Evolutionary conservation across 1,139 yeast genomes (phyloP).

Genomic region (Taiozyma sp.): DNA sequence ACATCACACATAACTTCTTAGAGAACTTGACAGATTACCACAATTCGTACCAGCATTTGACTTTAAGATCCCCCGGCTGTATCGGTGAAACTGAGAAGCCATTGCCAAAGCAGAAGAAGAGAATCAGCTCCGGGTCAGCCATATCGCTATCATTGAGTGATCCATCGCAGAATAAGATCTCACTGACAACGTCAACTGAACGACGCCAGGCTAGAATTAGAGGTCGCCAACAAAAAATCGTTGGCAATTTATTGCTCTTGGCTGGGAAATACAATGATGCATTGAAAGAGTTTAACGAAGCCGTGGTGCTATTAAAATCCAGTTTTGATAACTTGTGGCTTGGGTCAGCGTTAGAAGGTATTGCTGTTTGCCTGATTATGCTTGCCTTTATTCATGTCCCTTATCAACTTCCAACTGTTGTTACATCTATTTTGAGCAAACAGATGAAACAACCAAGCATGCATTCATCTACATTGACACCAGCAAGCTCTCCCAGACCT

Average conservation of each 20-base stretch:
- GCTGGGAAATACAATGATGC: slow-evolving; percentile 81
- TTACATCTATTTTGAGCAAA: slow-evolving; percentile 27
- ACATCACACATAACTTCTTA: slow-evolving; percentile 60
- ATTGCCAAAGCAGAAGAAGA: slow-evolving; percentile 15
- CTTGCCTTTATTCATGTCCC: slow-evolving; percentile 56
- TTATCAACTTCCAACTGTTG: slow-evolving; percentile 53
- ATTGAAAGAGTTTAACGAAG: slow-evolving; percentile 64
- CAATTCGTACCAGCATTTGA: slow-evolving; percentile 64
- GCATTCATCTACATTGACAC: slow-evolving; percentile 18
- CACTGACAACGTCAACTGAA: slow-evolving; percentile 35
- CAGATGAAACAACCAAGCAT: slow-evolving; percentile 6
- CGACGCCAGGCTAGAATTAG: slow-evolving; percentile 50
- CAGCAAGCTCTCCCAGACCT: slow-evolving; percentile 36
- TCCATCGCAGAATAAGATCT: slow-evolving; percentile 23
- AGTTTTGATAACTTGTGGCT: slow-evolving; percentile 83
- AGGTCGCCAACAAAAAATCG: slow-evolving; percentile 73
- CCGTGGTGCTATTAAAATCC: slow-evolving; percentile 54
- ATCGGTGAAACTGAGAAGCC: slow-evolving; percentile 31
- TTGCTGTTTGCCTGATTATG: slow-evolving; percentile 62
- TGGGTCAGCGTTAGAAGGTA: slow-evolving; percentile 79
- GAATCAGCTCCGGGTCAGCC: slow-evolving; percentile 22
- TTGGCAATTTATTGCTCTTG: slow-evolving; percentile 71
- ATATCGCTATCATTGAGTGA: slow-evolving; percentile 23
- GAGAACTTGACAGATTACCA: slow-evolving; percentile 63
- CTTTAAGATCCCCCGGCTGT: slow-evolving; percentile 70